Evolutionary conservation across 2,329 filamentous ascomycete genomes (phyloP).

Genomic region (Phialophora verrucosa): DNA sequence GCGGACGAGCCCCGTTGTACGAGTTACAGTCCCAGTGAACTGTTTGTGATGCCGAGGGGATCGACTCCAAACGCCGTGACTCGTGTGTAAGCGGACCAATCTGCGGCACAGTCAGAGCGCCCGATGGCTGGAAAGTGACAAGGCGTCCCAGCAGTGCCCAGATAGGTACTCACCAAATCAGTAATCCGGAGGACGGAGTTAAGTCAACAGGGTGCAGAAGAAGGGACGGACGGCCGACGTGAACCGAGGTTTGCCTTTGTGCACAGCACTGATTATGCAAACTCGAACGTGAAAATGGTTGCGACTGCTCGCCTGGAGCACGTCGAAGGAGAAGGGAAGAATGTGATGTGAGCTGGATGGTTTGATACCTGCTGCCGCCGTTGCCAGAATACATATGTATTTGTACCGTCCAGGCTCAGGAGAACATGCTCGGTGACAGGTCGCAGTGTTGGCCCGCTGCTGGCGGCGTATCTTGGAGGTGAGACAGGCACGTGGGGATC

Average conservation of each 20-base stretch:
- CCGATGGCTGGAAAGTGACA: constrained; percentile 7
- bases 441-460: not conserved
- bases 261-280: constrained; percentile 15
- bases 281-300: not conserved
- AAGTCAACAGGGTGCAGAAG: not conserved
- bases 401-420: constrained; percentile 12
- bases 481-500: constrained; percentile 35
- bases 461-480: constrained; percentile 15
- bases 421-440: constrained; percentile 5
- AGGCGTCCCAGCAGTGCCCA: not conserved
- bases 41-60: constrained; percentile 7
- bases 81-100: constrained; percentile 17
- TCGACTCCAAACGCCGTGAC: not conserved
- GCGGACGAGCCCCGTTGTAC: constrained; percentile 5
- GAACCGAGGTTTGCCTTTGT: constrained; percentile 12
- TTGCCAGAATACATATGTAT: constrained; percentile 4
- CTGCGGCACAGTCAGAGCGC: constrained; percentile 21
- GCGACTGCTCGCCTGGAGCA: not conserved
- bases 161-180: constrained; percentile 6
- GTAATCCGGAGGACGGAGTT: constrained; percentile 21
- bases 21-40: not conserved
- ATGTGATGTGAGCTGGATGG: not conserved
- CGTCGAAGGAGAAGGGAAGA: constrained; percentile 6
- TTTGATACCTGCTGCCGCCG: not conserved
- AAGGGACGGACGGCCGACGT: not conserved